Base-by-base conservation (phyloP, 768 basidiomycete species). In the Serendipita sp. region DNA sequence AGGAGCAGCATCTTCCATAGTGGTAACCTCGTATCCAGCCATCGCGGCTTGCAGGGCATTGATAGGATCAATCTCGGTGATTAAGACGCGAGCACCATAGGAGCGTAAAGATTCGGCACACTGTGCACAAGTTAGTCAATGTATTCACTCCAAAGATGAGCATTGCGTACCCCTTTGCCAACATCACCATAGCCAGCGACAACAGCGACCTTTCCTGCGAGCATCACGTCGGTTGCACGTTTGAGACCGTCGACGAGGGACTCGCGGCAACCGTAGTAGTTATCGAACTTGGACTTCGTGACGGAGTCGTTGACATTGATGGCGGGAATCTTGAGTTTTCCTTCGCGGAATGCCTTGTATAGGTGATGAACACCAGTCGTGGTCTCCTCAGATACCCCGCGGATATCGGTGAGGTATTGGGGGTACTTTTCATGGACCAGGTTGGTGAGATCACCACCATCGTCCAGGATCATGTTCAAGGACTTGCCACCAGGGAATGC, bases 281-380 rank as follows among this genome's bases (percentile, higher is more conserved):
- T 91, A 78, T 94, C 88, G 74, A 99, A 99, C 81, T 99, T 99
- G 73, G 93, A 96, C 78, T 99, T 99, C 69, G 96, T 99, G 72
- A 99, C 96, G 3, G 95, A 96, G 79, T 96, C 94, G 76, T 98
- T 98, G 72, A 99, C 96, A 75, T 99, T 99, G 82, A 99, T 98
- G 67, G 96, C 96, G 66, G 96, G 95, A 68, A 97, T 81, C 80
- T 93, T 95, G 73, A 99, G 84, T 74, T 82, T 90, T 70, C 94
- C 95, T 50, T 96, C 92, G 69, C 91, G 86, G 87, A 93, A 88
- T 66, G 88, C 85, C 81, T 94, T 95, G 87, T 98, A 98, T 33
- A 99, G 81, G 78, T 97, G 94, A 79, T 98, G 96, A 45, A 98
- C 95, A 80, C 96, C 96, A 63, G 96, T 98, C 66, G 96, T 99